These are phyloP conservation scores for Suhomyces kilbournensis DNA, from an alignment of 805 yeast species.

Conservation along the genomic window DNA sequence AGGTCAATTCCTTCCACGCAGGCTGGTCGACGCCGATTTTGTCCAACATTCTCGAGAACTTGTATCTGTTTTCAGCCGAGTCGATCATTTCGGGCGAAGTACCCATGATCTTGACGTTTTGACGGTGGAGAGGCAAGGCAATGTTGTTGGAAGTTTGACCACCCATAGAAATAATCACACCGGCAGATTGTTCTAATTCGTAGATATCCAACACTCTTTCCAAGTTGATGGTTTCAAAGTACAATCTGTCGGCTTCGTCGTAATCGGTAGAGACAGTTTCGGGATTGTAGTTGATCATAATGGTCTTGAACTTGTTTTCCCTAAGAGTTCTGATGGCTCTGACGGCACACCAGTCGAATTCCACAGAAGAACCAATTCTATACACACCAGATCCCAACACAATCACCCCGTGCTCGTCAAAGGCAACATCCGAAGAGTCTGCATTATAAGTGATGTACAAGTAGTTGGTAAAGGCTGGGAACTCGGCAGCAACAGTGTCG, in stretches of 20 bases:
- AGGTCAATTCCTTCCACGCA: constrained; percentile 97
- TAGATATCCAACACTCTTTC: constrained; percentile 95
- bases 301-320: constrained; percentile 80
- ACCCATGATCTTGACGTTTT: constrained; percentile 92
- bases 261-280: constrained; percentile 99
- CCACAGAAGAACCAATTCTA: constrained; percentile 98
- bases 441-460: constrained; percentile 94
- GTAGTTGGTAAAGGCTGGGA: constrained; percentile 95
- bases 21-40: constrained; percentile 97
- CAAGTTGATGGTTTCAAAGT: constrained; percentile 90
- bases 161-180: constrained; percentile 97
- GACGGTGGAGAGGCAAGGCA: constrained; percentile 88
- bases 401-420: constrained; percentile 90
- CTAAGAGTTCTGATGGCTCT: constrained; percentile 93
- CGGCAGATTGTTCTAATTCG: constrained; percentile 83
- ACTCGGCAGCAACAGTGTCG: constrained; percentile 98
- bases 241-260: constrained; percentile 95
- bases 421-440: constrained; percentile 78
- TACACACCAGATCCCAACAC: constrained; percentile 98
- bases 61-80: constrained; percentile 96
- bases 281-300: constrained; percentile 97
- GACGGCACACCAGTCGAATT: constrained; percentile 99
- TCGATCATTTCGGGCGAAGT: constrained; percentile 98
- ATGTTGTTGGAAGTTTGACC: constrained; percentile 98
- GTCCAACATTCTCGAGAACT: constrained; percentile 96